Evolutionary conservation across 2,329 filamentous ascomycete species (phyloP).

Genomic region (Aspergillus flavus): DNA sequence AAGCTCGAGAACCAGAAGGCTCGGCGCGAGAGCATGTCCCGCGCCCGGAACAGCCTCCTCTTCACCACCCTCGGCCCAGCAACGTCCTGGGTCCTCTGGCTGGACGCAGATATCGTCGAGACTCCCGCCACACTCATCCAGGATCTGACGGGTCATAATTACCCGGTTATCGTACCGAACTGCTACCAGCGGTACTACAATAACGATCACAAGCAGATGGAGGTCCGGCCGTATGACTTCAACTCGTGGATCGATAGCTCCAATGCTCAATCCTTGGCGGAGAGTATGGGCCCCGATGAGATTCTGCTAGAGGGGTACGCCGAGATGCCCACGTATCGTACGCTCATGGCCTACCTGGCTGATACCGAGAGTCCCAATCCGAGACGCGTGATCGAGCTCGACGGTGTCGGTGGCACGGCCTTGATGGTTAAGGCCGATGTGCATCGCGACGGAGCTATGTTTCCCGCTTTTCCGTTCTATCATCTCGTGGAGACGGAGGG

Average conservation of each 20-base stretch:
- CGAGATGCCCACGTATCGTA: slow-evolving; percentile 89
- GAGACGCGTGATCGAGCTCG: slow-evolving; percentile 72
- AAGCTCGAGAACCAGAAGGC: slow-evolving; percentile 88
- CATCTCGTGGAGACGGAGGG: slow-evolving; percentile 97
- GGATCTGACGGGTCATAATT: slow-evolving; percentile 83
- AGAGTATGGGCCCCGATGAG: slow-evolving; percentile 85
- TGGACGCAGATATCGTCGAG: slow-evolving; percentile 90
- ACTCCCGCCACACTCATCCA: slow-evolving; percentile 83
- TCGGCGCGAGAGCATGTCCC: slow-evolving; percentile 85
- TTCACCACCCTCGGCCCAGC: slow-evolving; percentile 91
- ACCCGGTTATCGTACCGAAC: slow-evolving; percentile 91
- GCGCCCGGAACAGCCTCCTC: slow-evolving; percentile 88
- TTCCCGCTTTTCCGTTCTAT: slow-evolving; percentile 94
- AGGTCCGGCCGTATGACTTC: slow-evolving; percentile 88
- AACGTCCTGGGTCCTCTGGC: slow-evolving; percentile 96
- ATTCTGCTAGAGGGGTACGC: slow-evolving; percentile 91
- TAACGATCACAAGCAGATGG: slow-evolving; percentile 67
- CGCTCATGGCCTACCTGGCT: slow-evolving; percentile 84
- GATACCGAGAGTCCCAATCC: slow-evolving; percentile 55
- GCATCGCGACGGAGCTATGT: slow-evolving; percentile 97
- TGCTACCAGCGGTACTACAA: slow-evolving; percentile 90
- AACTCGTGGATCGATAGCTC: slow-evolving; percentile 96
- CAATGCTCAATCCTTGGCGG: slow-evolving; percentile 72
- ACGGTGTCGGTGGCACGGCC: slow-evolving; percentile 92
- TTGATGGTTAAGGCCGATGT: slow-evolving; percentile 95